Percentiles rank a stretch among this genome's conserved stretches.
phyloP scores from a whole-genome alignment of 2,329 filamentous ascomycete genomes.

The Claviceps sp. region DNA sequence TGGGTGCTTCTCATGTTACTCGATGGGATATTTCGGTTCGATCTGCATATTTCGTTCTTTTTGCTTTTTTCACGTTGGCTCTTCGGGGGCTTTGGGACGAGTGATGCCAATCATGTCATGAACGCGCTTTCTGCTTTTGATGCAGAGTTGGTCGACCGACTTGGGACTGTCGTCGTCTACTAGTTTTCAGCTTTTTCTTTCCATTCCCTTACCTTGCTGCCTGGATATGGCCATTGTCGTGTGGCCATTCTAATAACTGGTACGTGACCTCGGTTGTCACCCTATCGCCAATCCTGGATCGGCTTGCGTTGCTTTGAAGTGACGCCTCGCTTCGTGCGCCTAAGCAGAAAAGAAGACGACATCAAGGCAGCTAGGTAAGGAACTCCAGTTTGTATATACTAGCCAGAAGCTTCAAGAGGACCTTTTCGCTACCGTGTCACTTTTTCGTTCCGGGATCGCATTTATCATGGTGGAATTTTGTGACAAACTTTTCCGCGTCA shows the following conservation, averaged over 20 bases:
- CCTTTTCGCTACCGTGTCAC: conserved; percentile 7
- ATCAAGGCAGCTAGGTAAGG: conserved; percentile 43
- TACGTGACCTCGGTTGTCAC: conserved; percentile 8
- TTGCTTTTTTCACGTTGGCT: background rate
- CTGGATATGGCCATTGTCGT: conserved; percentile 17
- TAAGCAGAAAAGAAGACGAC: conserved; percentile 14
- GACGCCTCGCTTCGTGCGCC: conserved; percentile 9
- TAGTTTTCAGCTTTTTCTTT: conserved; percentile 8
- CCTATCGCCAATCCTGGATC: conserved; percentile 6
- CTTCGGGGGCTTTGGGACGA: conserved; percentile 17
- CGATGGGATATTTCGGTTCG: conserved; percentile 6
- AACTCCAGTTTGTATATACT: conserved; percentile 39
- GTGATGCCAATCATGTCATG: conserved; percentile 15
- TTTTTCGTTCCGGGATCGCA: background rate
- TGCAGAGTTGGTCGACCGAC: conserved; percentile 13
- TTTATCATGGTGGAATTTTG: background rate
- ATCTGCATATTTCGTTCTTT: background rate
- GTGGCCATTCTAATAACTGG: conserved; percentile 13
- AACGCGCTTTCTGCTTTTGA: conserved; percentile 8
- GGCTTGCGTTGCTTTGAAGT: conserved; percentile 7
- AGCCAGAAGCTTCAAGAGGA: conserved; percentile 30
- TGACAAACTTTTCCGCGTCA: background rate
- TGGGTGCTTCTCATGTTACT: background rate
- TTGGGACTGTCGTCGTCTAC: background rate
- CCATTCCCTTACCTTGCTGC: conserved; percentile 19